Evolutionary conservation across 2,329 filamentous ascomycete species (phyloP).

Genomic region (Pseudogymnoascus sp.): DNA sequence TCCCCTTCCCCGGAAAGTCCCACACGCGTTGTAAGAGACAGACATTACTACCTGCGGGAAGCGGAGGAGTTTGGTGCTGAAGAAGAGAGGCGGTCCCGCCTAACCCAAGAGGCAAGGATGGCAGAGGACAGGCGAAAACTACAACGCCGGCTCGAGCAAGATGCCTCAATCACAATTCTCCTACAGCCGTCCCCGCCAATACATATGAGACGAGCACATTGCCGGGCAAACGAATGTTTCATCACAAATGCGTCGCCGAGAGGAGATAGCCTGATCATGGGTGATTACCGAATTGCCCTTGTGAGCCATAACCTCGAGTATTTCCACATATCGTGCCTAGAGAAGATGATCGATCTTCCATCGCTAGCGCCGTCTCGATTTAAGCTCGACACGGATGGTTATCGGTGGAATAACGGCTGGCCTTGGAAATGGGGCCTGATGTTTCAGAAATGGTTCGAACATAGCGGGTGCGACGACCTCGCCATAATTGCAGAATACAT

Average conservation of each 20-base stretch:
- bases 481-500: neutral
- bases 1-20: neutral
- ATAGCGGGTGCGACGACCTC: neutral
- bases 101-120: no score
- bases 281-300: no score
- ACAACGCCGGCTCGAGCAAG: neutral
- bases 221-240: neutral
- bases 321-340: neutral
- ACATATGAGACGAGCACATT: neutral
- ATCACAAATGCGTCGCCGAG: no score
- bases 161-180: neutral
- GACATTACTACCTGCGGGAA: neutral
- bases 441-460: neutral
- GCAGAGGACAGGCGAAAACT: no score
- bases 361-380: neutral
- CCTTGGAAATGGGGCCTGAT: neutral
- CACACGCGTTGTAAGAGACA: neutral
- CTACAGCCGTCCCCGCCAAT: neutral
- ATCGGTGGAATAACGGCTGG: neutral
- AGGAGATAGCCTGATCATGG: no score
- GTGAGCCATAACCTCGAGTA: no score
- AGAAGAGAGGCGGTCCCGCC: no score
- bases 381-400: neutral
- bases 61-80: neutral
- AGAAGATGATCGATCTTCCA: neutral